Base-by-base conservation (phyloP, 2,329 filamentous ascomycete genomes). In the Aspergillus pseudoviridinutans region DNA sequence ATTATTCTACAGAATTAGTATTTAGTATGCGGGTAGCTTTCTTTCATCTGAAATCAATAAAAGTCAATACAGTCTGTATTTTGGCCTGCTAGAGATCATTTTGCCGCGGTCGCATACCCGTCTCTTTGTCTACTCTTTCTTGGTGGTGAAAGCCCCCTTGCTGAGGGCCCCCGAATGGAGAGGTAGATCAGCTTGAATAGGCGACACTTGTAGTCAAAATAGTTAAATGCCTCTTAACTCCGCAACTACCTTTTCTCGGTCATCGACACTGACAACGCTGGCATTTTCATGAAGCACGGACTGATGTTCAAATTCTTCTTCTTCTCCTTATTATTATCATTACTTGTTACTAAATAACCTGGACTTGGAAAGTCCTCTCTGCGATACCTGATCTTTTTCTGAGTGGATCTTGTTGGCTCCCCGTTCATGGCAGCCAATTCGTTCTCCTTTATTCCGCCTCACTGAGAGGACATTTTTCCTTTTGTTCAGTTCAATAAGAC, bases 371-470 rank as follows among this genome's bases (percentile, higher is more conserved):
- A 7, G 14, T 38, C 32, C 32, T 38, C 14, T 38, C 5, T 38
- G 14, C 14, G 14, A 14, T 38, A 17, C 5, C 32, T 17, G 32
- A 17, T 38, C 32, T 29, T 29, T 14, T 38, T 38, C n/a, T 17
- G 32, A 35, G 32, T 38, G 14, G 14, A 38, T 17, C 17, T 17
- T 17, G 32, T 38, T 4, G 32, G 14, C 10, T 24, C 49, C 25
- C 42, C 17, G 55, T 63, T 47, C 55, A 67, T 67, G 64, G 59
- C 59, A 62, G 58, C 29, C 41, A 24, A 51, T 52, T 46, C 56
- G 58, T 56, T 51, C 59, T 57, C 57, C 58, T 60, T 61, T 32
- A 59, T 61, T 53, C 61, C 60, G 50, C 53, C 58, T 47, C 51
- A 35, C 52, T 59, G 55, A 62, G 55, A 50, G 52, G 54, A 59